Conservation (phyloP, 1,284 basidiomycete genomes). For the Cryptococcus sp. region DNA sequence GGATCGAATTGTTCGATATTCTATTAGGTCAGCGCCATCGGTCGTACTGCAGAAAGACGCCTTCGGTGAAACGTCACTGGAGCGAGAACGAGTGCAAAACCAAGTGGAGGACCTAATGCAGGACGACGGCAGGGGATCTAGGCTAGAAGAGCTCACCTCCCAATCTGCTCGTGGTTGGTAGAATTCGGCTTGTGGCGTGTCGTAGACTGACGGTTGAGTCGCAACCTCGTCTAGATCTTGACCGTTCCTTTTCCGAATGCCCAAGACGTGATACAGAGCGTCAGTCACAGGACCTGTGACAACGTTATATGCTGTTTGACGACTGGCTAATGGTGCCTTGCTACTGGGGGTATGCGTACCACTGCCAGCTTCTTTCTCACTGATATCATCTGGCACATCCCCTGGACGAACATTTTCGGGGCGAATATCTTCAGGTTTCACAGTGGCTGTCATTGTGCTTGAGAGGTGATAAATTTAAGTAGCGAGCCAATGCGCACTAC, state of each 20-base stretch:
- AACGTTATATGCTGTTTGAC: background rate
- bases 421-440: background rate
- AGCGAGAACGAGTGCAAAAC: no score
- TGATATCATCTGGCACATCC: background rate
- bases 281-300: background rate
- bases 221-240: conserved; percentile 1
- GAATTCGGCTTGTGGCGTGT: conserved; percentile 2
- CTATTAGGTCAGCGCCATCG: conserved; percentile 4
- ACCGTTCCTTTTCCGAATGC: background rate
- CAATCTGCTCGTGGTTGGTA: background rate
- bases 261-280: background rate
- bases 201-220: conserved; percentile 3
- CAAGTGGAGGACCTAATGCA: no score
- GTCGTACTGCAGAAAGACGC: no score
- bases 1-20: conserved; percentile 54
- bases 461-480: no score
- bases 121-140: no score
- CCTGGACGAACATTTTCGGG: background rate
- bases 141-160: no score
- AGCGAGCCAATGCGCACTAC: no score
- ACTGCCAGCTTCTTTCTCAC: background rate
- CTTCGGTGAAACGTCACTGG: no score
- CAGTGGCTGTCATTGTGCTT: background rate
- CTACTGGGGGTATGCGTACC: background rate
- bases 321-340: background rate